A percentile compares a stretch with the other conserved stretches of the same genome.
phyloP scores from a whole-genome alignment of 2,329 filamentous ascomycete species.

The Neocatenulostroma microsporum region DNA sequence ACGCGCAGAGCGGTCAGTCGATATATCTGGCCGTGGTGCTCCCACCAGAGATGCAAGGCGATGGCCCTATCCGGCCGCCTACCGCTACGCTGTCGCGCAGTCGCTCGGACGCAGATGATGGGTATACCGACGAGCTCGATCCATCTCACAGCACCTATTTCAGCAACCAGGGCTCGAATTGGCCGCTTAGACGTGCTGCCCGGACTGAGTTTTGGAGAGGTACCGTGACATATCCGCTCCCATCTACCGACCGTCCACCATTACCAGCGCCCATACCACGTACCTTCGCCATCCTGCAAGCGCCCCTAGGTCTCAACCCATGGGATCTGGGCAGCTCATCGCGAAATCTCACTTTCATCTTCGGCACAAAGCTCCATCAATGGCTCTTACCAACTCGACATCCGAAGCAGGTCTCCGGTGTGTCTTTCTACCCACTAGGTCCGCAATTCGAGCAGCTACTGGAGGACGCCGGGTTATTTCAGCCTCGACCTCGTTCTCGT shows the following conservation, averaged over 20 bases:
- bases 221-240: slow-evolving; percentile 54
- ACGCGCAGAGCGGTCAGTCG: slow-evolving; percentile 54
- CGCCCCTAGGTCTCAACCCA: slow-evolving; percentile 68
- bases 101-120: slow-evolving; percentile 13
- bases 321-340: slow-evolving; percentile 63
- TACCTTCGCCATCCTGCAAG: slow-evolving; percentile 72
- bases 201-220: slow-evolving; percentile 25
- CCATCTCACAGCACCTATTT: slow-evolving; percentile 26
- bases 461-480: slow-evolving; percentile 23
- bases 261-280: slow-evolving; percentile 34
- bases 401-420: slow-evolving; percentile 49
- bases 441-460: slow-evolving; percentile 28
- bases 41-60: slow-evolving; percentile 36
- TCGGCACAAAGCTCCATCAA: slow-evolving; percentile 63
- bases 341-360: slow-evolving; percentile 68
- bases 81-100: neutral
- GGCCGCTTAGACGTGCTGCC: slow-evolving; percentile 10
- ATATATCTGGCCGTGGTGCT: slow-evolving; percentile 70
- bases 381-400: slow-evolving; percentile 72
- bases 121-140: slow-evolving; percentile 29
- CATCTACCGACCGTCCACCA: slow-evolving; percentile 27
- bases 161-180: slow-evolving; percentile 15
- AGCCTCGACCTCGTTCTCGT: slow-evolving; percentile 6
- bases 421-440: slow-evolving; percentile 29
- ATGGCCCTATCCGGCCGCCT: neutral